Base-by-base conservation (phyloP, 78 protist species). In the Planoprotostelium fungivorum region DNA sequence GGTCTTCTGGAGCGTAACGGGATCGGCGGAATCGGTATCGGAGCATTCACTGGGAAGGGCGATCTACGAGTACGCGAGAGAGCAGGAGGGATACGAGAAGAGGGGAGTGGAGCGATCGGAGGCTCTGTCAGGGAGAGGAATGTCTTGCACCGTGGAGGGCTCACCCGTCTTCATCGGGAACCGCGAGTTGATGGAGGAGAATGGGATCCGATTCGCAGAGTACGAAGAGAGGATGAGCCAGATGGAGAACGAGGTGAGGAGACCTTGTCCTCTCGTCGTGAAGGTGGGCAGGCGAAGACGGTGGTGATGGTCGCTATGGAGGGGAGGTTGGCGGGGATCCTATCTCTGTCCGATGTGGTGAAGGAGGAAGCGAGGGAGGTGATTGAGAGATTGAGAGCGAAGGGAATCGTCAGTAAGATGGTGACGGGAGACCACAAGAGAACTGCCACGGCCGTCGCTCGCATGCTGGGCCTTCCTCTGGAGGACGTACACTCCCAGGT, bases 41-140 rank as follows among this genome's bases (percentile, higher is more conserved):
- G 95, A 95, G 63, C 98, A 97, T 87, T 96, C 98, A 84, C 84
- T 97, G 51, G 98, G 95, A 35, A 9, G 28, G 36, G 96, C 97
- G 31, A 89, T 97, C 5, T 89, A 38, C 35, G 35, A 37, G 1
- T 89, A 86, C 51, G 89, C 93, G 37, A 92, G 34, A 63, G 38
- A 85, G 1, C 83, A 84, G 0, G 36, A 35, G 29, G 88, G 87
- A 1, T 37, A 84, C 28, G 88, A 89, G 37, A 84, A 90, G 86
- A 91, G 90, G 39, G 37, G 84, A 37, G 92, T 63, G 29, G 38
- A 37, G 0, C 88, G 88, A 9, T 92, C 88, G 37, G 83, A 89
- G 63, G 92, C 91, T 35, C 37, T 92, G 10, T 86, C 94, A 31
- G 94, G 94, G 84, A 35, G 94, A 37, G 94, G 94, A 36, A 39